Conservation (phyloP, 352 stramenopile species). For the Aphanomyces euteiches region DNA sequence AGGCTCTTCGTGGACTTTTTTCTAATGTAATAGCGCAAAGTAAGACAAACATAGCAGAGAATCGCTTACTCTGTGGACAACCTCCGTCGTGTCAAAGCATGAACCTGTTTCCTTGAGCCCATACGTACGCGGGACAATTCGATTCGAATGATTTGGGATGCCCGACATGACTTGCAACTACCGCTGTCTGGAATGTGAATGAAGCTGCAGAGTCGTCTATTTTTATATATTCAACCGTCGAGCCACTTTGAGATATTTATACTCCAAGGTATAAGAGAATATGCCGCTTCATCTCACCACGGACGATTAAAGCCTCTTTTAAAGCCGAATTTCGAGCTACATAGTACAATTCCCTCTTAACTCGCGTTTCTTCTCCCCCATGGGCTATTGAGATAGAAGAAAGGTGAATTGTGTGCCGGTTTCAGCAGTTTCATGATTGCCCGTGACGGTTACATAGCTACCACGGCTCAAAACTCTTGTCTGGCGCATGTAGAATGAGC, state of each 20-base stretch:
- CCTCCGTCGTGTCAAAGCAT: conserved; percentile 91
- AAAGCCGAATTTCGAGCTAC: too few species aligned
- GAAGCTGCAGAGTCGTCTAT: neutral
- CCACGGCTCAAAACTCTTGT: neutral
- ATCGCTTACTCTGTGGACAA: conserved; percentile 36
- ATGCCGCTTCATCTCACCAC: too few species aligned
- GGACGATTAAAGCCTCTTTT: too few species aligned
- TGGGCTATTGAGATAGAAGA: too few species aligned
- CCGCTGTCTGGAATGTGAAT: too few species aligned
- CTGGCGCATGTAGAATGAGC: conserved; percentile 2
- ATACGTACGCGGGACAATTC: conserved; percentile 73
- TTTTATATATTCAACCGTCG: neutral
- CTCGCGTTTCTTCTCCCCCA: too few species aligned
- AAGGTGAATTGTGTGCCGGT: too few species aligned
- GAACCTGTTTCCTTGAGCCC: conserved; percentile 87
- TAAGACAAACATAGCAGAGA: neutral
- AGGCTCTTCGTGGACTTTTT: conserved; percentile 70
- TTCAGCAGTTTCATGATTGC: neutral
- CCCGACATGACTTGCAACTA: conserved; percentile 41
- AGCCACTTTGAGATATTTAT: conserved; percentile 1
- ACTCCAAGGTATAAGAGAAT: too few species aligned
- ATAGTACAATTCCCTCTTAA: too few species aligned
- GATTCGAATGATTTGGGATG: conserved; percentile 80
- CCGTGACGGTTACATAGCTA: neutral
- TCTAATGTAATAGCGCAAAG: conserved; percentile 34